Evolutionary conservation across 768 basidiomycete genomes (phyloP).

Genomic region (Phaffia tasmanica): DNA sequence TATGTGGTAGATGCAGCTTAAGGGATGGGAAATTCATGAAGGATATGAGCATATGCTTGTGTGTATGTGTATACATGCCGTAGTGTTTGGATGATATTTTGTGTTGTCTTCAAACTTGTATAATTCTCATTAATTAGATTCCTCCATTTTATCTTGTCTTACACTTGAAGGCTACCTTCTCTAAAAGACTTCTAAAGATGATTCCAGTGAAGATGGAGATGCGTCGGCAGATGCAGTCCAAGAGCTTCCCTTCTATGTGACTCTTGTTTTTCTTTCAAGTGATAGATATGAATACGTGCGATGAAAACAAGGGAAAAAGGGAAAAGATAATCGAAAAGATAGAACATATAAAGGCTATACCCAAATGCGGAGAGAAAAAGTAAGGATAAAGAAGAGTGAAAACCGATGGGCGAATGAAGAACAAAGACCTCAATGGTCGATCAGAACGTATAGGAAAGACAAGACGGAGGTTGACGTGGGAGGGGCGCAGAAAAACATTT

Average conservation of each 20-base stretch:
- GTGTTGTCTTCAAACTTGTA: too few species aligned
- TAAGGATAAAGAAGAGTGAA: slow-evolving; percentile 6
- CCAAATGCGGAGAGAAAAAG: slow-evolving; percentile 30
- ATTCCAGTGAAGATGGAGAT: neutral
- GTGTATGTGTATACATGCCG: too few species aligned
- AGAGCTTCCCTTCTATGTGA: slow-evolving; percentile 2
- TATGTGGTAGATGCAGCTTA: too few species aligned
- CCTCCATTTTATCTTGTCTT: too few species aligned
- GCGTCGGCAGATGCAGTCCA: neutral
- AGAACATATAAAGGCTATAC: slow-evolving; percentile 31
- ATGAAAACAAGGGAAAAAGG: neutral
- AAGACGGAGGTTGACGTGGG: neutral
- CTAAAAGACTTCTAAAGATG: too few species aligned
- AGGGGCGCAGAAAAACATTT: neutral
- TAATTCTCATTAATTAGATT: too few species aligned
- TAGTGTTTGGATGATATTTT: too few species aligned
- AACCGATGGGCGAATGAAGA: neutral
- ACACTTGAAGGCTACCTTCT: too few species aligned
- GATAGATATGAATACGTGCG: neutral
- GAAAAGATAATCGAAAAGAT: neutral
- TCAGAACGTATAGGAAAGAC: neutral
- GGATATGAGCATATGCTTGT: too few species aligned
- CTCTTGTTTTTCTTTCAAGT: neutral
- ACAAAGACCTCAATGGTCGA: neutral
- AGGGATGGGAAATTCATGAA: too few species aligned